These are phyloP conservation scores for Sugiyamaella paludigena DNA, from an alignment of 1,139 yeast species.

Conservation along the genomic window DNA sequence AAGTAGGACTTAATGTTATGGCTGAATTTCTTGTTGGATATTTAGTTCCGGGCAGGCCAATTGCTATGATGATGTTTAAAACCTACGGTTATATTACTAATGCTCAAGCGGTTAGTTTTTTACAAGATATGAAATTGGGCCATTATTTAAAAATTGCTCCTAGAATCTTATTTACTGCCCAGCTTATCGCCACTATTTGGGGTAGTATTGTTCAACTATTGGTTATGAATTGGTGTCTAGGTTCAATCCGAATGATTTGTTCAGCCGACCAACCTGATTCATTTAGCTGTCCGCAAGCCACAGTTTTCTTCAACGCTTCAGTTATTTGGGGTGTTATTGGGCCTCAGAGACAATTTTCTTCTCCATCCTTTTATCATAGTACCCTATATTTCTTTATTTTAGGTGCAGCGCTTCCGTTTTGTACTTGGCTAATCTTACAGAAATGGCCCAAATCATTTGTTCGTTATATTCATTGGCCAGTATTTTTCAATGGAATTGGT, in stretches of 20 bases:
- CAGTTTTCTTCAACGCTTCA: constrained; percentile 53
- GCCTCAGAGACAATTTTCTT: constrained; percentile 48
- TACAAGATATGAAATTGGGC: constrained; percentile 59
- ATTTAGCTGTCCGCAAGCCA: constrained; percentile 51
- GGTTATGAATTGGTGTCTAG: constrained; percentile 48
- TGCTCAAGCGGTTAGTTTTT: constrained; percentile 55
- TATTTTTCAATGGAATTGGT: constrained; percentile 51
- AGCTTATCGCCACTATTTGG: constrained; percentile 42
- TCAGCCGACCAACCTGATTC: constrained; percentile 42
- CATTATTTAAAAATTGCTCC: constrained; percentile 66
- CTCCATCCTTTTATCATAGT: constrained; percentile 40
- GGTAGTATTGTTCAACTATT: constrained; percentile 39
- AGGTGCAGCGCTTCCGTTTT: constrained; percentile 46
- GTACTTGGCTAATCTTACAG: constrained; percentile 48
- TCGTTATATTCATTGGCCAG: constrained; percentile 48
- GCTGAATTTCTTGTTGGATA: constrained; percentile 64
- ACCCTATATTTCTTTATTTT: constrained; percentile 47
- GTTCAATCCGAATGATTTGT: constrained; percentile 51
- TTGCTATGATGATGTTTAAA: constrained; percentile 61
- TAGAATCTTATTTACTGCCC: constrained; percentile 55
- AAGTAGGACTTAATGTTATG: constrained; percentile 57
- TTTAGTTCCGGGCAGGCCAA: constrained; percentile 59
- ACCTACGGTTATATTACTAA: constrained; percentile 60
- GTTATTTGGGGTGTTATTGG: constrained; percentile 69
- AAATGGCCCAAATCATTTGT: constrained; percentile 50